Evolutionary conservation across 139 green algal genomes (phyloP).

Genomic region (Micractinium conductrix): DNA sequence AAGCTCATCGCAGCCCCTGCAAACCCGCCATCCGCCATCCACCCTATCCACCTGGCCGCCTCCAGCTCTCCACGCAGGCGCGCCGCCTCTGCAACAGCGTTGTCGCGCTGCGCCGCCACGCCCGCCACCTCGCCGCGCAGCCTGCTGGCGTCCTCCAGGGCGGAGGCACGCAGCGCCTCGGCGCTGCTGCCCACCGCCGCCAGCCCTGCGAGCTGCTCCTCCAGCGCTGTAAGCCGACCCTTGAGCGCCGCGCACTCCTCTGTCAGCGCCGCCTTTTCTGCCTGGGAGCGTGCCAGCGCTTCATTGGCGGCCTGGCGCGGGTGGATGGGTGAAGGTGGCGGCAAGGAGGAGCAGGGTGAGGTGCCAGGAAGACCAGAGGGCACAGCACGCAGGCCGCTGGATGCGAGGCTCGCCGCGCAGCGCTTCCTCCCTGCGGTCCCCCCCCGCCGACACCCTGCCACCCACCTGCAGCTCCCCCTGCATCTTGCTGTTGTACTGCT

Average conservation of each 20-base stretch:
- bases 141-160: conserved; percentile 36
- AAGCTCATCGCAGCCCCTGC: too few relatives aligned
- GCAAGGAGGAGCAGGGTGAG: not conserved
- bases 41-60: conserved; percentile 16
- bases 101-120: conserved; percentile 19
- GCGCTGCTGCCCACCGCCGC: conserved; percentile 8
- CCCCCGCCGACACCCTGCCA: too few relatives aligned
- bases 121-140: conserved; percentile 38
- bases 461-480: conserved; percentile 39
- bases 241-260: conserved; percentile 33
- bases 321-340: not conserved
- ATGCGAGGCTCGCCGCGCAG: too few relatives aligned
- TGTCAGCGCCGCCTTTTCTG: conserved; percentile 36
- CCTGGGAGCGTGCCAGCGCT: conserved; percentile 5
- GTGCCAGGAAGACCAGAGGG: too few relatives aligned
- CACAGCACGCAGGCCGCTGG: too few relatives aligned
- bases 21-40: too few relatives aligned
- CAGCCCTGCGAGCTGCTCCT: conserved; percentile 16
- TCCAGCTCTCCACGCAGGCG: conserved; percentile 38
- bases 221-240: conserved; percentile 29
- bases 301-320: conserved; percentile 4
- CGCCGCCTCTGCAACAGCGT: not conserved
- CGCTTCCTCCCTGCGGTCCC: not conserved
- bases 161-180: conserved; percentile 25
- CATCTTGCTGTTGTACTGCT: conserved; percentile 51